Conservation (phyloP, 805 yeast genomes). For the Candida stauntonica region DNA sequence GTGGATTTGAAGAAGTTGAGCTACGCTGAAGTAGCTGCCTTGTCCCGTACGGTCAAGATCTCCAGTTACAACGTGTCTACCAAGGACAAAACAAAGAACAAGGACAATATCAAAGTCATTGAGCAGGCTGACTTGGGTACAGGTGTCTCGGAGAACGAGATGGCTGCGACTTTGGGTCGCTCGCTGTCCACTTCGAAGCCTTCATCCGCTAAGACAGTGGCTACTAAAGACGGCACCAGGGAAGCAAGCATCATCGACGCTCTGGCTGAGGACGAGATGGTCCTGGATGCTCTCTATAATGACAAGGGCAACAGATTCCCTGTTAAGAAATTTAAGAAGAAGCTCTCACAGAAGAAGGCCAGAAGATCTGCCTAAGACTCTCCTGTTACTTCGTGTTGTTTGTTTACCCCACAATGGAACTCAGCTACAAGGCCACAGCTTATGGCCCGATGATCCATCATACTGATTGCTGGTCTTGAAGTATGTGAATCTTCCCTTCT, state of each 20-base stretch:
- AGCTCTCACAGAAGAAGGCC: conserved; percentile 10
- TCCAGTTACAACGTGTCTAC: not conserved
- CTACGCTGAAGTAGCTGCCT: conserved; percentile 49
- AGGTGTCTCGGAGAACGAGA: conserved; percentile 20
- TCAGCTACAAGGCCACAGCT: too few species aligned
- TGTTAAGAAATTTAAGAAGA: conserved; percentile 19
- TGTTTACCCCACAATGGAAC: too few species aligned
- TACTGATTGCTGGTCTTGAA: too few species aligned
- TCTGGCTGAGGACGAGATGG: conserved; percentile 13
- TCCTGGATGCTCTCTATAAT: conserved; percentile 14
- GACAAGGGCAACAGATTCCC: conserved; percentile 22
- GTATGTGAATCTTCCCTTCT: too few species aligned
- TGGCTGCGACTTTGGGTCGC: conserved; percentile 16
- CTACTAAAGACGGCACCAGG: not conserved
- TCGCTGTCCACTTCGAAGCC: too few species aligned
- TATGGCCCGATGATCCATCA: too few species aligned
- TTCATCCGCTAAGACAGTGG: not conserved
- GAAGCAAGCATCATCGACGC: not conserved
- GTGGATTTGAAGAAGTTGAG: conserved; percentile 44
- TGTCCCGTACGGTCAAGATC: conserved; percentile 19
- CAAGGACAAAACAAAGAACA: conserved; percentile 1
- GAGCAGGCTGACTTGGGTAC: conserved; percentile 17
- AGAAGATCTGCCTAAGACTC: conserved; percentile 1
- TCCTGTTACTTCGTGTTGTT: not conserved
- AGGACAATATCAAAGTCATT: conserved; percentile 9